Percentiles rank a stretch among this genome's conserved stretches.
phyloP scores from a whole-genome alignment of 495 filamentous ascomycete species.

The Hypoxylon fragiforme region DNA sequence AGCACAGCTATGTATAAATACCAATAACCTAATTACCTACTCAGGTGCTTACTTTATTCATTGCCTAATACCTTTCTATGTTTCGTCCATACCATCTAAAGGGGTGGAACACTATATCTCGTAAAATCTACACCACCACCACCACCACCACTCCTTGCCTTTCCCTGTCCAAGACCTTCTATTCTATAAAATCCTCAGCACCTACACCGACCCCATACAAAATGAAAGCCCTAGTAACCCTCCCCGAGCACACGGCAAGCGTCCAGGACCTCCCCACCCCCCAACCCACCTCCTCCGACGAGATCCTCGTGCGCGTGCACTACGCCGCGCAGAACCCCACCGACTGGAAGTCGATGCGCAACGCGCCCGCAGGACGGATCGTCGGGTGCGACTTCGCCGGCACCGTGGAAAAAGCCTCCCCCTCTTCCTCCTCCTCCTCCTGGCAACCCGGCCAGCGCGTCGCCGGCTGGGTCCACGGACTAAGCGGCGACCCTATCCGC shows the following conservation, averaged over 20 bases:
- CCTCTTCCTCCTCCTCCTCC: slow-evolving; percentile 46
- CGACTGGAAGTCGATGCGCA: slow-evolving; percentile 28
- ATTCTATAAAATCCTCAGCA: background rate
- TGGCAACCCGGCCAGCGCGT: slow-evolving; percentile 44
- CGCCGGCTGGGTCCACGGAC: slow-evolving; percentile 32
- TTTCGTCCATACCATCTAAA: no score
- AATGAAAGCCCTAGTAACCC: slow-evolving; percentile 35
- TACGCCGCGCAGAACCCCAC: slow-evolving; percentile 36
- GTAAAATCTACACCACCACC: no score
- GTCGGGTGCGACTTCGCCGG: slow-evolving; percentile 62
- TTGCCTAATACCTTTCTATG: no score
- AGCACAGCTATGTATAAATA: no score
- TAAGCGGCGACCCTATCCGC: slow-evolving; percentile 9
- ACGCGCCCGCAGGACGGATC: slow-evolving; percentile 41
- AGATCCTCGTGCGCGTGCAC: slow-evolving; percentile 31
- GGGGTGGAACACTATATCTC: no score
- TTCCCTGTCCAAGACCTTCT: no score
- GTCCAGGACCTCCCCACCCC: slow-evolving; percentile 26
- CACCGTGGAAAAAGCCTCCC: slow-evolving; percentile 54
- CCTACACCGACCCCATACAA: background rate
- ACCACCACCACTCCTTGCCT: no score
- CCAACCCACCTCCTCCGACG: slow-evolving; percentile 17
- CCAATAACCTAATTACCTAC: no score
- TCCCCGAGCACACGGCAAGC: slow-evolving; percentile 10
- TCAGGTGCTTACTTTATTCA: no score